Evolutionary conservation across 1,139 yeast genomes (phyloP), one percentile per base, ranked within the genome.

Genomic region (Kazachstania sp.): DNA sequence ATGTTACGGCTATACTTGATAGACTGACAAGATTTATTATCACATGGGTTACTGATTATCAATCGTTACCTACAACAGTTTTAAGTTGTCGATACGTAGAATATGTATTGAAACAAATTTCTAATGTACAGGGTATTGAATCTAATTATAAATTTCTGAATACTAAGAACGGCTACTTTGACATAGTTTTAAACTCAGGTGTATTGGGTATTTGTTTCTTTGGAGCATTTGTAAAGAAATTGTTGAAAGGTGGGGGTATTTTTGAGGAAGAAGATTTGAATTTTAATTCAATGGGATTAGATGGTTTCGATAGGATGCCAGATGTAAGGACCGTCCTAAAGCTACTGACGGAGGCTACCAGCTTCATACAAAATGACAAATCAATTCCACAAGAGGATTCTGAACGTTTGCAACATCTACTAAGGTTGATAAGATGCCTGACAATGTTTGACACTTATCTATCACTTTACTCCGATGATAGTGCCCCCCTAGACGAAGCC

Each of bases 221-320:
- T 56, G 73, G 78, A 5, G 78, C 78, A 20, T 69, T 76, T 43
- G 70, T 75, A 6, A 58, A 75, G 3, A 63, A 66, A 8, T 64
- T 81, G 35, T 79, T 81, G 1, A 68, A 63, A 46, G 67, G 73
- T 16, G 81, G 80, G n/a, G 83, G 80, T 7, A 68, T 84, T 18
- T 80, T 79, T 55, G 90, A 83, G 56, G 92, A 84, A 57, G 94
- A 84, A 58, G 94, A 84, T 63, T 66, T 84, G 45, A 80, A 81
- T 47, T 78, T 84, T 1, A 75, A 83, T 53, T 70, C 72, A 12
- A 78, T 83, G 82, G 79, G 78, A 44, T 48, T 71, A 13, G 66
- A 66, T 45, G 55, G 65, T 44, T 58, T 68, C 2, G 54, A 64
- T 15, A 50, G 44, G 20, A 50, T 59, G 31, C 50, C 53, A 4